Evolutionary conservation across 108 stramenopile species (phyloP).

Genomic region (Cylindrotheca closterium): DNA sequence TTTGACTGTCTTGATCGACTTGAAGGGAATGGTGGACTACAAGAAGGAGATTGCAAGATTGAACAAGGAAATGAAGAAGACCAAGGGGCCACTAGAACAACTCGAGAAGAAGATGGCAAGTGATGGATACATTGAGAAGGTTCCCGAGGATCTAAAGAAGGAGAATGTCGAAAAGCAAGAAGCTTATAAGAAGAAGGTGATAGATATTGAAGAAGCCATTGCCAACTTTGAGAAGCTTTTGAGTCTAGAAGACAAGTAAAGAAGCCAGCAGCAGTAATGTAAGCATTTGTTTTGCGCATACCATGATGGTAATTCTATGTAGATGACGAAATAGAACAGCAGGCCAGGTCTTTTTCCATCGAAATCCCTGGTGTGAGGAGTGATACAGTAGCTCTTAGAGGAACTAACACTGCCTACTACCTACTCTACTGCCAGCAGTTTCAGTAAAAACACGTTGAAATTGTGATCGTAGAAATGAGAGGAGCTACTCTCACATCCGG

Average conservation of each 20-base stretch:
- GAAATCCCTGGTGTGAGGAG: too few species aligned
- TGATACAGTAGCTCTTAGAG: too few species aligned
- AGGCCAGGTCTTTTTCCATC: too few species aligned
- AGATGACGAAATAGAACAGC: too few species aligned
- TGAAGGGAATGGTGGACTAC: conserved; percentile 95
- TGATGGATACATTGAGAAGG: conserved; percentile 76
- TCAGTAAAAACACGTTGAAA: too few species aligned
- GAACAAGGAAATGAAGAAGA: conserved; percentile 69
- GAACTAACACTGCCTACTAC: too few species aligned
- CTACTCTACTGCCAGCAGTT: too few species aligned
- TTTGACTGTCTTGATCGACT: conserved; percentile 87
- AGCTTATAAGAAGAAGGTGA: conserved; percentile 68
- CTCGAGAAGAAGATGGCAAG: conserved; percentile 72
- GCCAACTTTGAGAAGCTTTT: conserved; percentile 74
- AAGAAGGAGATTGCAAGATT: conserved; percentile 91
- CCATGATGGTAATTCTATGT: background rate
- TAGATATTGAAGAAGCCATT: conserved; percentile 79
- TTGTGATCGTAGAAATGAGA: too few species aligned
- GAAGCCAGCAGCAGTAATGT: conserved; percentile 1
- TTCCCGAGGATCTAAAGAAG: conserved; percentile 59
- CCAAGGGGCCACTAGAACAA: conserved; percentile 46
- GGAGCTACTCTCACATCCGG: too few species aligned
- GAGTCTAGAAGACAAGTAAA: conserved; percentile 54
- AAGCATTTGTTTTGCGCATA: background rate
- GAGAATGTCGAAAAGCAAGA: conserved; percentile 68